These are phyloP conservation scores for Serendipita indica DNA, from an alignment of 768 basidiomycete genomes.

Conservation along the genomic window DNA sequence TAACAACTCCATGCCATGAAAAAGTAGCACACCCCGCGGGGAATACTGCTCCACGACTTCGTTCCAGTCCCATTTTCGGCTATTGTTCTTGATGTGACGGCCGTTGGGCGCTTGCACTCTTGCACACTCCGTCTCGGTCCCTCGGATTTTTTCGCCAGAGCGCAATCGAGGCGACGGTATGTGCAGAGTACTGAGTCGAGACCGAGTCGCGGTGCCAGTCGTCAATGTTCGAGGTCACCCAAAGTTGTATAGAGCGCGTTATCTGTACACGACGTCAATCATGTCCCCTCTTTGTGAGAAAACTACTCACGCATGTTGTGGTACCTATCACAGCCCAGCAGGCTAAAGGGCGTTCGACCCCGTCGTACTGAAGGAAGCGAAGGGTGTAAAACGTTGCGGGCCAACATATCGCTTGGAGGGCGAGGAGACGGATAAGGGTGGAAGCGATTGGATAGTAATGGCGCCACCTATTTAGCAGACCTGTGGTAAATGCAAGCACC, in stretches of 20 bases:
- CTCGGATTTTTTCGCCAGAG: slow-evolving; percentile 23
- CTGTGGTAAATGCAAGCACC: slow-evolving; percentile 75
- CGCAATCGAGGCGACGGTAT: slow-evolving; percentile 1
- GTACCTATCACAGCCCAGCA: slow-evolving; percentile 86
- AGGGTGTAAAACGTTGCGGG: slow-evolving; percentile 81
- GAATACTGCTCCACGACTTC: slow-evolving; percentile 50
- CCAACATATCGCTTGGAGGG: slow-evolving; percentile 93
- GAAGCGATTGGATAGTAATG: slow-evolving; percentile 79
- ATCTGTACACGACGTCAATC: neutral
- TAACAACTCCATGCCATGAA: slow-evolving; percentile 55
- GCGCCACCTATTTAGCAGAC: slow-evolving; percentile 79
- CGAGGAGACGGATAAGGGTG: slow-evolving; percentile 81
- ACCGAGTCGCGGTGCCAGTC: slow-evolving; percentile 18
- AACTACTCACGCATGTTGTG: slow-evolving; percentile 49
- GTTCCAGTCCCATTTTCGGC: slow-evolving; percentile 66
- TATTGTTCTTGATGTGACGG: slow-evolving; percentile 21
- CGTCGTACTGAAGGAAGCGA: slow-evolving; percentile 46
- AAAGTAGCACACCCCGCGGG: slow-evolving; percentile 65
- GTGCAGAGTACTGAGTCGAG: neutral
- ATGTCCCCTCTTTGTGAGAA: neutral
- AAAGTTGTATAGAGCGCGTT: slow-evolving; percentile 74
- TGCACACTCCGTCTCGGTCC: slow-evolving; percentile 11
- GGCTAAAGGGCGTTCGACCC: slow-evolving; percentile 48
- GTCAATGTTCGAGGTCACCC: slow-evolving; percentile 84
- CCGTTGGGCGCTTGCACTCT: neutral